Conservation (phyloP, 192 early-diverging fungal genomes). For the Gamsiella multidivaricata region DNA sequence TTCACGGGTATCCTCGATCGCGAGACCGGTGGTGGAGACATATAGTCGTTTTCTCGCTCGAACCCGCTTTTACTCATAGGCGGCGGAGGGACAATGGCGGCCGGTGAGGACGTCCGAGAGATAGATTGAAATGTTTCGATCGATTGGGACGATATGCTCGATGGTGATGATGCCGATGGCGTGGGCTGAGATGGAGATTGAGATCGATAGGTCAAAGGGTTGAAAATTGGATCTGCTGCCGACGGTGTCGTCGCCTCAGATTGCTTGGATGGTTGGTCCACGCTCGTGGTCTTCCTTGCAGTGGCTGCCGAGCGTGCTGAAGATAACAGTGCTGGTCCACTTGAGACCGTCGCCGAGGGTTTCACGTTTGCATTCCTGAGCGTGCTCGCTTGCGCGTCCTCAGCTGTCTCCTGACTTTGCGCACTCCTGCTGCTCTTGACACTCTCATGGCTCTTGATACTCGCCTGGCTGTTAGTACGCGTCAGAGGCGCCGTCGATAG, state of each 20-base stretch:
- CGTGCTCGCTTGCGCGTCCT: not conserved
- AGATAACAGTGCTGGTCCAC: not conserved
- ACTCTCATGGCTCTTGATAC: conserved; percentile 33
- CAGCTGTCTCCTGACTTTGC: conserved; percentile 18
- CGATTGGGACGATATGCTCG: conserved; percentile 25
- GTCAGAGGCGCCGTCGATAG: conserved; percentile 21
- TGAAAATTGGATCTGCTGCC: conserved; percentile 21
- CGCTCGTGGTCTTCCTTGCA: conserved; percentile 5
- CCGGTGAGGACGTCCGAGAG: conserved; percentile 40
- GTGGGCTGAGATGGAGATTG: not conserved
- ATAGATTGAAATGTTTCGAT: conserved; percentile 51
- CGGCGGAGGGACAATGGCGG: not conserved
- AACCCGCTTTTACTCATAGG: conserved; percentile 19
- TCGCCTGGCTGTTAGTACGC: conserved; percentile 41
- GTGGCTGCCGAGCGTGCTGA: conserved; percentile 1
- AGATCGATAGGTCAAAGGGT: conserved; percentile 7
- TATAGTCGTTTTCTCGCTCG: conserved; percentile 20
- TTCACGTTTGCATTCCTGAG: not conserved
- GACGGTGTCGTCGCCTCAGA: not conserved
- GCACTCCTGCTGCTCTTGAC: conserved; percentile 27
- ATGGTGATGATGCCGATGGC: not conserved
- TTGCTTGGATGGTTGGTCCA: conserved; percentile 13
- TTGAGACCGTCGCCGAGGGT: not conserved
- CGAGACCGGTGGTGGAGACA: conserved; percentile 18
- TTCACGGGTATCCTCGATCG: not conserved